Evolutionary conservation across 148 eudicot species (phyloP), one percentile per base, ranked within the genome.

Genomic region (Rheum nobile): DNA sequence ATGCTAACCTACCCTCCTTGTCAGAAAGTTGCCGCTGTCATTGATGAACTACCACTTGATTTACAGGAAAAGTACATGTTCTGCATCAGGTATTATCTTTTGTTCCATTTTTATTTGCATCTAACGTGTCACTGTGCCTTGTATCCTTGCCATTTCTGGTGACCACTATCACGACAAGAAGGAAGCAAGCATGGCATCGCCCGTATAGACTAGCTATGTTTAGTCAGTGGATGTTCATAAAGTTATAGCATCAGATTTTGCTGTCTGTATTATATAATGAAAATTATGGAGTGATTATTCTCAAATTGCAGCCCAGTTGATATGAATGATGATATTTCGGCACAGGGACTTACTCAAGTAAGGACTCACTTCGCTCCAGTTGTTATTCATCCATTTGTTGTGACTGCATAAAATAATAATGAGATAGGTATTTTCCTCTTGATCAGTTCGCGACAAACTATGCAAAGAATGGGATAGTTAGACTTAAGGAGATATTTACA

Each of bases 21-120:
- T 5, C 93, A 95, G 98, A 95, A 91, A 91, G 96, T 85, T 72
- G 98, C 98, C 48, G 88, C 92, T 21, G 82, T 95, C 50, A 83
- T 95, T 65, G 98, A 95, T 81, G 93, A 95, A 79, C 86, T 95
- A 50, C 96, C 97, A 68, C 90, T 91, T 68, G 83, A 75, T 52
- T 83, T 95, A 81, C 82, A 83, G 35, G 93, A 95, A 54, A 95
- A 95, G 83, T 95, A 88, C 82, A 85, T 91, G 46, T 95, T 91
- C 71, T 85, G 90, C 78, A 83, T 88, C 14, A 95, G 98, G 98
- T 91, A 88, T 22, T 10, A 21, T 65, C 2, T 37, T 65, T 29
- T 1, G 26, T 32, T 17, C 70, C 17, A 16, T 75, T 63, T 67
- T 71, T 69, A 17, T 79, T 67, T 55, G 17, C 31, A 8, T 54